These are phyloP conservation scores for Lipomyces orientalis DNA, from an alignment of 805 yeast species.

Conservation along the genomic window DNA sequence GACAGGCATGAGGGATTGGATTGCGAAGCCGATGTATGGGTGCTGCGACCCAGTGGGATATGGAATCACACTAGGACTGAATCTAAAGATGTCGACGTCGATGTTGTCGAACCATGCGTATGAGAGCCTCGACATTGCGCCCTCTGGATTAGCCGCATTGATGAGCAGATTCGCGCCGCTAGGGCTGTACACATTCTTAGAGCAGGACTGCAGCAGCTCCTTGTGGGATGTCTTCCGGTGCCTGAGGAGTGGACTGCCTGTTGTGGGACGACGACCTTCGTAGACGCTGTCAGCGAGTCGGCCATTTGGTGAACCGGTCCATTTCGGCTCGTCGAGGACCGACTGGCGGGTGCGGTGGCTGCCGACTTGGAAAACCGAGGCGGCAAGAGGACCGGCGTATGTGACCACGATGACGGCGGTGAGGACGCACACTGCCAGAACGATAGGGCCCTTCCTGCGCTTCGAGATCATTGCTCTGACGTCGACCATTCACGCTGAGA, in stretches of 20 bases:
- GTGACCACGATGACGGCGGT: background rate
- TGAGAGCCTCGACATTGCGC: slow-evolving; percentile 15
- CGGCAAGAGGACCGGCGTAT: background rate
- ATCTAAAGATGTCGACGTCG: slow-evolving; percentile 2
- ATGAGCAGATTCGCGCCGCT: slow-evolving; percentile 1
- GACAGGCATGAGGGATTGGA: background rate
- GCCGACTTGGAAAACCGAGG: too few relatives aligned
- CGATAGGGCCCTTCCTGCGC: background rate
- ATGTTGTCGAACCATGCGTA: slow-evolving; percentile 9
- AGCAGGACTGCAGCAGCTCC: background rate
- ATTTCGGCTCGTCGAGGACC: background rate
- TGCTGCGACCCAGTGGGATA: slow-evolving; percentile 19
- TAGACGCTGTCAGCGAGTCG: background rate
- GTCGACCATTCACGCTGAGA: too few relatives aligned
- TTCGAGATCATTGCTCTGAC: background rate
- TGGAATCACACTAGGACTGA: slow-evolving; percentile 24
- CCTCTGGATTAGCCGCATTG: slow-evolving; percentile 18
- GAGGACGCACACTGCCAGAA: background rate
- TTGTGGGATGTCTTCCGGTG: background rate
- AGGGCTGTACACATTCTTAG: background rate
- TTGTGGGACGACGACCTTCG: background rate
- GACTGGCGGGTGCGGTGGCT: background rate
- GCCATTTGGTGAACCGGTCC: background rate
- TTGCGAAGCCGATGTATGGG: slow-evolving; percentile 21
- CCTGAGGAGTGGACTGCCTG: background rate